These are phyloP conservation scores for Sambucus nigra DNA, from an alignment of 129 eudicot species.

Conservation along the genomic window DNA sequence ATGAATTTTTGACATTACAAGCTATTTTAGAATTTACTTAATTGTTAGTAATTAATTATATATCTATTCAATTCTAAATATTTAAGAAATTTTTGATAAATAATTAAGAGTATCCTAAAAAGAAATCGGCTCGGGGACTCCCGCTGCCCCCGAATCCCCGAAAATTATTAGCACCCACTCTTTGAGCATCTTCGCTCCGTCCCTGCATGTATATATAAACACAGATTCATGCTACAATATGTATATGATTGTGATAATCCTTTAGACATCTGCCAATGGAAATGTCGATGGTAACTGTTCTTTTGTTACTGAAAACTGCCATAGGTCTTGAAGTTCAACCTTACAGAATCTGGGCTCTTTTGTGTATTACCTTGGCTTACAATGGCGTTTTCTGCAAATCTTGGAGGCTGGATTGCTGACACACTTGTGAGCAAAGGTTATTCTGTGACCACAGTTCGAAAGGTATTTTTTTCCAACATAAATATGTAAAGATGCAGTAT, in stretches of 20 bases:
- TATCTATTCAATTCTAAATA: too few species aligned
- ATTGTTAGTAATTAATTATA: too few species aligned
- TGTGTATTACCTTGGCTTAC: constrained; percentile 96
- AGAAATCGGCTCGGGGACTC: too few species aligned
- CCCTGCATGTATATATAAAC: too few species aligned
- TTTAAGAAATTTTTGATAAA: too few species aligned
- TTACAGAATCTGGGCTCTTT: constrained; percentile 81
- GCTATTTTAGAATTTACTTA: too few species aligned
- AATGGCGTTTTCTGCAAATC: constrained; percentile 88
- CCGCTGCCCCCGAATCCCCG: too few species aligned
- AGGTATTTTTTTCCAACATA: constrained; percentile 33
- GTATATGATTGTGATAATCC: neutral
- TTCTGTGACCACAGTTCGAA: constrained; percentile 77
- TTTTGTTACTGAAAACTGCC: constrained; percentile 10
- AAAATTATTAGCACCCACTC: too few species aligned
- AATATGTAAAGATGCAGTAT: too few species aligned
- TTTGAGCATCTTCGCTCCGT: too few species aligned
- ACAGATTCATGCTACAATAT: neutral
- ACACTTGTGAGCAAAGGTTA: constrained; percentile 78
- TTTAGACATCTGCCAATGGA: neutral
- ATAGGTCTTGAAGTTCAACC: constrained; percentile 80
- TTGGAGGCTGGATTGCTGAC: constrained; percentile 99
- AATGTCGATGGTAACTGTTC: neutral
- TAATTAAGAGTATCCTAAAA: too few species aligned
- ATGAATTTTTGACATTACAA: too few species aligned